Conservation (phyloP, 208 protist species). For the Willaertia magna region DNA sequence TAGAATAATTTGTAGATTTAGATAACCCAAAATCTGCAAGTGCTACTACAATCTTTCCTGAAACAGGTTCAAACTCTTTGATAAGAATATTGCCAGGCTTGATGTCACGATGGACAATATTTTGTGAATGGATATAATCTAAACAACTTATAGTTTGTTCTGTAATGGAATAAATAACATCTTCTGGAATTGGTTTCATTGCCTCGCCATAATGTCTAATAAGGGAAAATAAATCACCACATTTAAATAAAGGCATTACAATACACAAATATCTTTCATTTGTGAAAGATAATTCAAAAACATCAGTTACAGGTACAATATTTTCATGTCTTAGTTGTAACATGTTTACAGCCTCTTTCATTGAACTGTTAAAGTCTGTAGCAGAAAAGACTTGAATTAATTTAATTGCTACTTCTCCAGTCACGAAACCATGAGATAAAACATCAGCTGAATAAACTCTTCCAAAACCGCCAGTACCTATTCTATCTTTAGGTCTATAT, state of each 20-base stretch:
- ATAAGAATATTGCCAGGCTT: constrained; percentile 25
- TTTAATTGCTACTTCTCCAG: too few species aligned
- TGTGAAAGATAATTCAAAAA: not conserved
- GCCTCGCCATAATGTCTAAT: too few species aligned
- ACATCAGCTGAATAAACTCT: not conserved
- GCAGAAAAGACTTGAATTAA: not conserved
- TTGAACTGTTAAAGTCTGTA: not conserved
- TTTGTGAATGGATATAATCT: not conserved
- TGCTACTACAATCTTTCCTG: not conserved
- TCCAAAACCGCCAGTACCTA: not conserved
- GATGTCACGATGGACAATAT: constrained; percentile 21
- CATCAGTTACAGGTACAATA: not conserved
- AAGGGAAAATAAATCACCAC: not conserved
- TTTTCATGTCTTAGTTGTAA: not conserved
- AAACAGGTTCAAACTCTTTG: not conserved
- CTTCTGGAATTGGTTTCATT: not conserved
- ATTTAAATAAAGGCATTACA: not conserved
- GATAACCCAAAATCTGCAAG: not conserved
- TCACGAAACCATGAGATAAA: not conserved
- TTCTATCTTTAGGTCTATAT: not conserved
- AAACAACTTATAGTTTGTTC: not conserved
- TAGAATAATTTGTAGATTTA: not conserved
- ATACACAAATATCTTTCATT: not conserved
- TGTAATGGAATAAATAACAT: not conserved
- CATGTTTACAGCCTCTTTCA: not conserved